These are phyloP conservation scores for Diaporthe vexans DNA, from an alignment of 2,329 filamentous ascomycete genomes.

Conservation along the genomic window DNA sequence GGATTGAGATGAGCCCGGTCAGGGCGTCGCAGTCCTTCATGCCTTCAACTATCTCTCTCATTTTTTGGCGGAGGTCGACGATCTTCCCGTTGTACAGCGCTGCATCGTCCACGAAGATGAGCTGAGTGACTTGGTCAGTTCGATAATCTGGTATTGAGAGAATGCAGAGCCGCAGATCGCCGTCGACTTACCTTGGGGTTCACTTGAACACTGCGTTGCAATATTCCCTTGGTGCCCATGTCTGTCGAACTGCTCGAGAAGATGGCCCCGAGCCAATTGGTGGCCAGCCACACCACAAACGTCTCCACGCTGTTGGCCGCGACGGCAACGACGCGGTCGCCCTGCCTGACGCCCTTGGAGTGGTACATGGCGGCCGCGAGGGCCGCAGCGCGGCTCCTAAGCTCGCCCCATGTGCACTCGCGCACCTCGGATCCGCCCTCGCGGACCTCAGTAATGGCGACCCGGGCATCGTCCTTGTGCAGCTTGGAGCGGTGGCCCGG, in stretches of 20 bases:
- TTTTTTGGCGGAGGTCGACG: constrained; percentile 80
- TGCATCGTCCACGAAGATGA: constrained; percentile 87
- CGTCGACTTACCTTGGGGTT: constrained; percentile 70
- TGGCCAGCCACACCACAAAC: constrained; percentile 77
- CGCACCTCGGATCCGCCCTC: constrained; percentile 72
- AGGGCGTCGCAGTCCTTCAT: constrained; percentile 74
- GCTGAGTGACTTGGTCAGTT: constrained; percentile 53
- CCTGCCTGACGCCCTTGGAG: constrained; percentile 74
- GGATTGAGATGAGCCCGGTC: constrained; percentile 73
- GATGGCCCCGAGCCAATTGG: constrained; percentile 78
- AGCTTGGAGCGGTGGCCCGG: constrained; percentile 62
- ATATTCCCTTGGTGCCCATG: constrained; percentile 83
- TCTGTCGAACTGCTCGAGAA: constrained; percentile 86
- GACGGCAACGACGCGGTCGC: constrained; percentile 82
- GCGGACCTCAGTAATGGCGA: constrained; percentile 80
- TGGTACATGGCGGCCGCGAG: constrained; percentile 75
- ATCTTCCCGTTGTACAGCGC: constrained; percentile 85
- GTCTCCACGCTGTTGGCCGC: constrained; percentile 83
- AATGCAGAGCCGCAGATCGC: not conserved
- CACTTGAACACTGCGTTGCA: constrained; percentile 82
- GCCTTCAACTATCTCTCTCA: constrained; percentile 74
- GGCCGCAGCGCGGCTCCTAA: constrained; percentile 70
- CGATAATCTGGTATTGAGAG: constrained; percentile 25
- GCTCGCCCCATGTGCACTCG: constrained; percentile 76
- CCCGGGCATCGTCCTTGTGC: constrained; percentile 78